Conservation (phyloP, 768 basidiomycete genomes). For the Lactarius vividus region DNA sequence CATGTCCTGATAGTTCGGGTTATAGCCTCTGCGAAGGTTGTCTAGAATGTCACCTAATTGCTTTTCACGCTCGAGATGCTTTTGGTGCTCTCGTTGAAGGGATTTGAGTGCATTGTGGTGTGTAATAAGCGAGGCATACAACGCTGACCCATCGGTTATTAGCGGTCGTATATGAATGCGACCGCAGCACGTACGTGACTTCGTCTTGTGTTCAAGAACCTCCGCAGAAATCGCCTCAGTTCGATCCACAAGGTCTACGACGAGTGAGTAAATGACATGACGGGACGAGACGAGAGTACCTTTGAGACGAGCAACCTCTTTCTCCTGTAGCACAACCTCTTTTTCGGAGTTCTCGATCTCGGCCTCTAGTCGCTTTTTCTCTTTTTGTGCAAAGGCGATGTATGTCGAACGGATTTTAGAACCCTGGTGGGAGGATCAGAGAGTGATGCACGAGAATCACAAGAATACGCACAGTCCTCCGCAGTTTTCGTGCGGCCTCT, state of each 20-base stretch:
- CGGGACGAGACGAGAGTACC: slow-evolving; percentile 41
- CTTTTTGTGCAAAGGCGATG: slow-evolving; percentile 82
- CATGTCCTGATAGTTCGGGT: slow-evolving; percentile 99
- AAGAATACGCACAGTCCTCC: slow-evolving; percentile 62
- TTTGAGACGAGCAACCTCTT: slow-evolving; percentile 70
- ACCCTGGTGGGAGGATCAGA: slow-evolving; percentile 49
- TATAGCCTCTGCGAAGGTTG: slow-evolving; percentile 80
- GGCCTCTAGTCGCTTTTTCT: slow-evolving; percentile 78
- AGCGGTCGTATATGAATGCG: slow-evolving; percentile 3
- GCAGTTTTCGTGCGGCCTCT: slow-evolving; percentile 74
- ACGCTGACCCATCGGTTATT: slow-evolving; percentile 46
- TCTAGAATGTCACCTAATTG: slow-evolving; percentile 81
- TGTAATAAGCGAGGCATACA: slow-evolving; percentile 69
- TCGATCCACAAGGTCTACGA: slow-evolving; percentile 71
- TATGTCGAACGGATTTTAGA: slow-evolving; percentile 89
- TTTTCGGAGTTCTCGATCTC: slow-evolving; percentile 50
- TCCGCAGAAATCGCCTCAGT: slow-evolving; percentile 77
- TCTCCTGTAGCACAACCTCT: slow-evolving; percentile 63
- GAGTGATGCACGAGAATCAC: neutral
- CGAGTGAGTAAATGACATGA: neutral
- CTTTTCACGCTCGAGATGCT: slow-evolving; percentile 71
- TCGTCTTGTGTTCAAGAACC: slow-evolving; percentile 78
- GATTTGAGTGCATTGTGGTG: slow-evolving; percentile 77
- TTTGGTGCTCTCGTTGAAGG: slow-evolving; percentile 67
- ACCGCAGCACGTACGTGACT: slow-evolving; percentile 64